Evolutionary conservation across 768 basidiomycete species (phyloP), one percentile per base, ranked within the genome.

Genomic region (Cantharellus anzutake): DNA sequence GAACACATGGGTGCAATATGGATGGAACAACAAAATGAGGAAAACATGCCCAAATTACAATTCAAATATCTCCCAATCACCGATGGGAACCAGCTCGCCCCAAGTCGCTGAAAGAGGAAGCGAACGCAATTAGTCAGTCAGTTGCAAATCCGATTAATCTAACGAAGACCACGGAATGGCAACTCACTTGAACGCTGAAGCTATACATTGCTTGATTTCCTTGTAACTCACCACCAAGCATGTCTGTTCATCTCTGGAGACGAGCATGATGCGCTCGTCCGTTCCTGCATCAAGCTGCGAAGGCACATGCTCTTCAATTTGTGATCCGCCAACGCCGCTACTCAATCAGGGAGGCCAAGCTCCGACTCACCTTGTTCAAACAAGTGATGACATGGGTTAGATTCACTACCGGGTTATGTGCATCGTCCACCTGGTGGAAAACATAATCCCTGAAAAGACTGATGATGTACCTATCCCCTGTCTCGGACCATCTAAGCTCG

Each of bases 381-480:
- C 88, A 91, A 2, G 84, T 80, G 34, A 99, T 72, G 5, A 99
- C 93, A 71, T 98, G 93, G 0, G 83, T 79, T 61, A 99, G 71
- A 67, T 93, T 92, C 60, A 97, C 75, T 16, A 96, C 80, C 0
- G 96, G 93, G 58, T 84, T 82, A 5, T 90, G 88, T 64, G 80
- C 77, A 67, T 91, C 88, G 64, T 96, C 92, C 48, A 96, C 84
- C 70, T 96, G 92, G 68, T 99, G 96, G 71, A 99, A 99, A 35
- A 99, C 92, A 65, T 87, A 93, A 70, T 99, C 96, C 16, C 96
- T 80, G 78, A 99, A 98, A 52, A 99, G 78, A 75, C 96, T 97
- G 75, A 99, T 79, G 68, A 98, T 90, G 69, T 99, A 99, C 62
- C 94, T 76, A 67, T 99, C 96, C 2, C 96, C 96, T 0, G 96